phyloP scores from a whole-genome alignment of 352 stramenopile species.

The Phytophthora sp. region DNA sequence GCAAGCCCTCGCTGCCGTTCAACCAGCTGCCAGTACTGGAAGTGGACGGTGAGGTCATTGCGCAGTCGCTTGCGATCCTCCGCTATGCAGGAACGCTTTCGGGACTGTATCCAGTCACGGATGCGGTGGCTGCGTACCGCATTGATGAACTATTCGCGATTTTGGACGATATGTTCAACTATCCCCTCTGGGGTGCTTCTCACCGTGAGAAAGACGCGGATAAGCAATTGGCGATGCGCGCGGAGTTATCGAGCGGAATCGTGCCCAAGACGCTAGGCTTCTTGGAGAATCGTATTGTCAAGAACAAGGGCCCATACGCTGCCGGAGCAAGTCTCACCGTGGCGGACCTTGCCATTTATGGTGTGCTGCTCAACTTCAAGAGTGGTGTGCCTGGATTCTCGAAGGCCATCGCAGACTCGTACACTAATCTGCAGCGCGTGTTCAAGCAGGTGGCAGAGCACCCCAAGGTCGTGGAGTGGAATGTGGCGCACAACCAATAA shows the following conservation, averaged over 20 bases:
- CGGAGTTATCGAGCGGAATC: slow-evolving; percentile 34
- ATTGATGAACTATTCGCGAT: slow-evolving; percentile 51
- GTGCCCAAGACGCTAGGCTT: slow-evolving; percentile 47
- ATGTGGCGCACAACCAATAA: slow-evolving; percentile 44
- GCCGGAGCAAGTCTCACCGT: slow-evolving; percentile 46
- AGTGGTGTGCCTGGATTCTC: slow-evolving; percentile 34
- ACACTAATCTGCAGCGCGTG: slow-evolving; percentile 40
- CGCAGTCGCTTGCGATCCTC: slow-evolving; percentile 65
- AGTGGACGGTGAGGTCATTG: slow-evolving; percentile 48
- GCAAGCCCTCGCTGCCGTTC: slow-evolving; percentile 53
- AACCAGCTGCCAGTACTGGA: slow-evolving; percentile 57
- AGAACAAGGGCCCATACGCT: slow-evolving; percentile 47
- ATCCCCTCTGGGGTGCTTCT: slow-evolving; percentile 24
- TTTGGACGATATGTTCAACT: slow-evolving; percentile 52
- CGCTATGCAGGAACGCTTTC: slow-evolving; percentile 68
- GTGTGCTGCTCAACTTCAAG: slow-evolving; percentile 44
- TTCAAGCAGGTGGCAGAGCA: slow-evolving; percentile 47
- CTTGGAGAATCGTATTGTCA: slow-evolving; percentile 51
- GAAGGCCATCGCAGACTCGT: slow-evolving; percentile 38
- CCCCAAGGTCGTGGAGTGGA: slow-evolving; percentile 64
- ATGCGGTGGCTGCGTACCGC: slow-evolving; percentile 40
- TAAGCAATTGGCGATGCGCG: slow-evolving; percentile 48
- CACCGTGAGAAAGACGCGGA: slow-evolving; percentile 36
- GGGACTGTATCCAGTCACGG: slow-evolving; percentile 50
- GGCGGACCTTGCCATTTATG: slow-evolving; percentile 59